phyloP scores from a whole-genome alignment of 495 filamentous ascomycete genomes.

The Xylaria curta region DNA sequence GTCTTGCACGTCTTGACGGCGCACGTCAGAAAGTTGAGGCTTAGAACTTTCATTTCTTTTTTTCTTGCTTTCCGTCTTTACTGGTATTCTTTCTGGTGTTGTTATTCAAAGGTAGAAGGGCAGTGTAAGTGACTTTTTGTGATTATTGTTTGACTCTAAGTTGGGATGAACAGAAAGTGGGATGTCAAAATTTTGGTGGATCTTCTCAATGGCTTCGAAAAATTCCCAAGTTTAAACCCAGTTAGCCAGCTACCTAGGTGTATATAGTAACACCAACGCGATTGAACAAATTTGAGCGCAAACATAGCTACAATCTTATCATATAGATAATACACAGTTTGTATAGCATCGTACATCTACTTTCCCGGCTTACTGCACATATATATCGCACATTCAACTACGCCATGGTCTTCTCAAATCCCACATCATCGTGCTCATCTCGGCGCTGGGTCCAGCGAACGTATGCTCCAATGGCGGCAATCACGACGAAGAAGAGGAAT shows the following conservation, averaged over 20 bases:
- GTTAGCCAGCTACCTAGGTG: constrained; percentile 19
- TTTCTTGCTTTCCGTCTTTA: background rate
- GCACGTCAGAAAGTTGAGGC: constrained; percentile 96
- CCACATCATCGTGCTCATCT: constrained; percentile 27
- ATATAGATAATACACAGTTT: constrained; percentile 9
- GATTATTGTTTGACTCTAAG: constrained; percentile 5
- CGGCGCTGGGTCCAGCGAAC: constrained; percentile 39
- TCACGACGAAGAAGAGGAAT: constrained; percentile 47
- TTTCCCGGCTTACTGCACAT: constrained; percentile 1
- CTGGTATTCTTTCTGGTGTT: constrained; percentile 16
- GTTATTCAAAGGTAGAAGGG: background rate
- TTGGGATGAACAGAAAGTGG: constrained; percentile 10
- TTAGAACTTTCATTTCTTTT: constrained; percentile 85
- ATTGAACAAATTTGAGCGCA: background rate
- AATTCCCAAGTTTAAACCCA: constrained; percentile 20
- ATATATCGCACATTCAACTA: constrained; percentile 23
- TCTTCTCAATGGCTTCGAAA: constrained; percentile 28
- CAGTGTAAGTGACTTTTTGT: background rate
- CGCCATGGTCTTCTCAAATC: constrained; percentile 38
- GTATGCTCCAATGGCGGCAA: constrained; percentile 43
- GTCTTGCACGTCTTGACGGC: constrained; percentile 92
- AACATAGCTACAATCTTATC: background rate
- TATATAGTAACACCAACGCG: background rate
- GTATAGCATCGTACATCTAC: constrained; percentile 17
- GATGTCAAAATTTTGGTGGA: constrained; percentile 25